Evolutionary conservation across 805 yeast species (phyloP), one percentile per base, ranked within the genome.

Genomic region (Candida loeiensis): DNA sequence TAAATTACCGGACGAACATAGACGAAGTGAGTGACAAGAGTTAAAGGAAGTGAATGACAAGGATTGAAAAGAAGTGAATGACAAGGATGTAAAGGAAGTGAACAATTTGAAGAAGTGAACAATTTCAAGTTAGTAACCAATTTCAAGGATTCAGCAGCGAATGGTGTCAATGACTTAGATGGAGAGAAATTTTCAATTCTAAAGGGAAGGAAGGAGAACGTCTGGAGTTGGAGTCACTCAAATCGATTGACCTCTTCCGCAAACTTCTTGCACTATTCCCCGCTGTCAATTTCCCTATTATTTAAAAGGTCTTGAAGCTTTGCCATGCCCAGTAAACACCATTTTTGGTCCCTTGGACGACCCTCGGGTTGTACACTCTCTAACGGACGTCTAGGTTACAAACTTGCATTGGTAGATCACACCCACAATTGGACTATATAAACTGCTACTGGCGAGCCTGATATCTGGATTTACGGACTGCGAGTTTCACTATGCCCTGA

Each of bases 311-410:
- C 7, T 61, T 61, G 34, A 52, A 55, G 37, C 47, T 34, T 44
- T 67, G 74, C 49, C 59, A 59, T 28, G 76, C 73, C 93, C 95
- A 0, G 86, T 85, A 1, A 85, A 85, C 62, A 78, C 90, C 3
- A 77, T 82, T n/a, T 80, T 76, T 50, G 93, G 93, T 0, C 80
- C 83, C 57, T 69, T 80, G 41, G 95, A 85, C 55, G 95, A 85
- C 55, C 78, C 86, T 1, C 54, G 72, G 3, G 85, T 85, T 16
- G 60, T 85, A 31, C 76, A 80, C 47, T 85, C 57, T 71, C 80
- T 40, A 58, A 65, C 39, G 83, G 83, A 3, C 61, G 66, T 9
- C 73, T 77, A 46, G 39, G 46, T 2, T 76, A 77, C 12, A 85
- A 85, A 54, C 60, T 85, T 41, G 60, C 64, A 47, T 54, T 85